Base-by-base conservation (phyloP, 306 rosid species). In the Pyrus communis region DNA sequence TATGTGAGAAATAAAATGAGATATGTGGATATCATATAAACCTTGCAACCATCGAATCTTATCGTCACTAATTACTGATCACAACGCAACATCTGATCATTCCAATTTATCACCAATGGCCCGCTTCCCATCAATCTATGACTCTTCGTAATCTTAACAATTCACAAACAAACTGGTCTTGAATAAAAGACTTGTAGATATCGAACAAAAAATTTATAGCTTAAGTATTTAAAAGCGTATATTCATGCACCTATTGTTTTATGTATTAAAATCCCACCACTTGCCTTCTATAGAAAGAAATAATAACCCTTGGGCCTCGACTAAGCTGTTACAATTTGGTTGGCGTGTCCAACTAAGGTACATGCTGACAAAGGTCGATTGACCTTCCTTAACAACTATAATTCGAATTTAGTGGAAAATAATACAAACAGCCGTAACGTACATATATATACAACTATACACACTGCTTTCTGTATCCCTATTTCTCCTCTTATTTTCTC, bases 381-480 rank as follows among this genome's bases (percentile, higher is more conserved):
- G 33, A 75, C 43, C 46, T 66, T 23, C 25, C 33, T 75, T 51
- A 65, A 49, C 64, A 8, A 64, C 59, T 14, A 65, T 8, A 45
- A 60, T 60, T 23, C 66, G 11, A 58, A n/a, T 58, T n/a, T 75
- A n/a, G 51, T 49, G 1, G 35, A 31, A 30, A 22, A 49, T 63
- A 64, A 59, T 23, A 38, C 42, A 38, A 38, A 38, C 42, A 7
- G 42, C 42, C 42, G 42, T 38, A 7, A 38, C 42, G 42, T 38
- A 38, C 10, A 38, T 38, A 38, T 38, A 38, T 38, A 38, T 38
- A 38, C 9, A 38, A 7, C 10, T 1, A 7, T 38, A 7, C 42
- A 38, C 42, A 38, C 22, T 58, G 22, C 55, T 14, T 75, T 65
- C 8, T 46, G 72, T 63, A n/a, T 61, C 35, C 79, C n/a, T 49